Base-by-base conservation (phyloP, 257 asterid genomes). In the Gentiana straminea region DNA sequence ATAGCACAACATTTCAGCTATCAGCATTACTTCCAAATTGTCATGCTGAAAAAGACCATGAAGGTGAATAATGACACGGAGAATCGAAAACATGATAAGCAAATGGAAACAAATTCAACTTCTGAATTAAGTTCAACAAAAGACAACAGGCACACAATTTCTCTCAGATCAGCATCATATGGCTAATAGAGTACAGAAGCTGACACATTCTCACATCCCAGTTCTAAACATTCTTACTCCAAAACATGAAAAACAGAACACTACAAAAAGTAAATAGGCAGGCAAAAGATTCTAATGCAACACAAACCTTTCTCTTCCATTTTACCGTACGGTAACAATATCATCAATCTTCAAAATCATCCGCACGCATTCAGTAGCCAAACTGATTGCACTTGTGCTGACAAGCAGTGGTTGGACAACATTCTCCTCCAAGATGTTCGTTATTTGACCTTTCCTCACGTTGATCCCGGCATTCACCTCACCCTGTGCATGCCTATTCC, bases 281-380 rank as follows among this genome's bases (percentile, higher is more conserved):
- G 24, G 1, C 32, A 45, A 15, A 66, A 46, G 47, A 51, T 38
- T 7, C 35, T 35, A 36, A 58, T 35, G 61, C 56, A 36, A 43
- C 43, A 59, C 8, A 45, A 58, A 51, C 51, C 33, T 52, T n/a
- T 55, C 45, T 52, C 60, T 37, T 52, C 33, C 15, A 55, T 63
- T 80, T 84, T 88, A 92, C 95, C 97, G 81, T 76, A 92, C 99
- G 2, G 97, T 85, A 66, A 92, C 99, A 55, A 92, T 85, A 75
- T 92, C 99, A 57, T 92, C 99, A 57, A 92, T 92, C 95, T 92
- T 92, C 88, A 92, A 70, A 64, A 92, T 92, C 99, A 88, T 92
- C 61, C 97, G 93, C 62, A 92, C 99, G 36, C 99, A 92, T 69
- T 92, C 97, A 0, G 94, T 74, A 10, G 99, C 94, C 94, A 92